phyloP scores from a whole-genome alignment of 768 basidiomycete species.

The Filobasidium wieringae region DNA sequence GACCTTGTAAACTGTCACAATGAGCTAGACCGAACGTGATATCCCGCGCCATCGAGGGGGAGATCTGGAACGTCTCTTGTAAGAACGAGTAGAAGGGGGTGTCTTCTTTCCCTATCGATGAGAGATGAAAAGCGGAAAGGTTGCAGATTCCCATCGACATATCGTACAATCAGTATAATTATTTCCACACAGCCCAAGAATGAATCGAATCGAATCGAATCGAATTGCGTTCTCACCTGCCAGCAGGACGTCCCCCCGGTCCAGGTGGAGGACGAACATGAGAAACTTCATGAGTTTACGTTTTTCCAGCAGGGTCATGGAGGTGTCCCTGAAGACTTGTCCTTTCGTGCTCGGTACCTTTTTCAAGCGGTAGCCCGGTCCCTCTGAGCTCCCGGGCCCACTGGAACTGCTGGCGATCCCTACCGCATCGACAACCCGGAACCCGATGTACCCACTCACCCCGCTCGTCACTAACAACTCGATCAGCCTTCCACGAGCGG shows the following conservation, averaged over 20 bases:
- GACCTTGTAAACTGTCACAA: constrained; percentile 42
- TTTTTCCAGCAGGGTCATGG: constrained; percentile 68
- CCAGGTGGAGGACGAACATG: constrained; percentile 31
- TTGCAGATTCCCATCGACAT: too few species aligned
- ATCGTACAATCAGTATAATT: too few species aligned
- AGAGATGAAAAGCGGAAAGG: too few species aligned
- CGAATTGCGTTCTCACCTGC: too few species aligned
- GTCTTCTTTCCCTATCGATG: constrained; percentile 44
- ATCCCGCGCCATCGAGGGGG: constrained; percentile 48
- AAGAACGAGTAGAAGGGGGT: constrained; percentile 56
- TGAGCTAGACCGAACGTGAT: constrained; percentile 71
- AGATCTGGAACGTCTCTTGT: constrained; percentile 52
- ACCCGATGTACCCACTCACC: constrained; percentile 82
- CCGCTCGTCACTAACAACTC: constrained; percentile 66
- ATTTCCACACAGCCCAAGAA: too few species aligned
- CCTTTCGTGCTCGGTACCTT: constrained; percentile 82
- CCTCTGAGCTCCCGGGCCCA: not conserved
- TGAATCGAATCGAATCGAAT: too few species aligned
- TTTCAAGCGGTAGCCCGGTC: constrained; percentile 37
- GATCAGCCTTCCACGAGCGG: constrained; percentile 66
- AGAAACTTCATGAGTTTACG: constrained; percentile 84
- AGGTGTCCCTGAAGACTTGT: constrained; percentile 76
- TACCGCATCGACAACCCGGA: constrained; percentile 64
- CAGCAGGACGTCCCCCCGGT: not conserved
- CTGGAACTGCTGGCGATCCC: constrained; percentile 41